Base-by-base conservation (phyloP, 768 basidiomycete genomes). In the Dacryopinax primogenitus region DNA sequence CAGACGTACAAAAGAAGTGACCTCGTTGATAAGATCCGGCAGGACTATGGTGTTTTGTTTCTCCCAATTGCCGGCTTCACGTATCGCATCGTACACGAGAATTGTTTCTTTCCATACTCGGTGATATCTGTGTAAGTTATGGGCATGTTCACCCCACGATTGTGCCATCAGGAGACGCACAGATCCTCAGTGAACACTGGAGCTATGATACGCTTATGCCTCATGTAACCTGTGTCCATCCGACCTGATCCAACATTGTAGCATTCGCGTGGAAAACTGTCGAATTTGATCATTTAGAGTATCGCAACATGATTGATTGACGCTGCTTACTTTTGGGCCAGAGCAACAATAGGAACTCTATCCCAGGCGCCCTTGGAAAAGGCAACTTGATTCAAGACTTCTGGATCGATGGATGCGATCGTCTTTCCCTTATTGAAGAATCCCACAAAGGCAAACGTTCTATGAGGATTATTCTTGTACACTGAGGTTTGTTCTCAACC, bases 141-240 rank as follows among this genome's bases (percentile, higher is more conserved):
- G 21, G 7, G 16, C 47, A 37, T 13, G 16, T 21, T 21, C 30
- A 62, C n/a, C n/a, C n/a, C n/a, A n/a, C n/a, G n/a, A n/a, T n/a
- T n/a, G n/a, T n/a, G n/a, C n/a, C n/a, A n/a, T 1, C 13, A 18
- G 65, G 33, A 15, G 13, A 6, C 75, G 67, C 45, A 80, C 78
- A 79, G 68, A 32, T 73, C 70, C 33, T 75, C 75, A 39, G 74
- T 77, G 68, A 82, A 82, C 3, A 79, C 77, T 44, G 80, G 79
- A 7, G 75, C 77, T 67, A 79, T 74, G 62, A 81, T 71, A 6
- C 78, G 73, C 11, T 80, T 72, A 67, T 82, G 81, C 51, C 76
- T 78, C 63, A 44, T 44, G 18, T 44, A 44, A 15, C 41, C 41
- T 6, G 41, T 44, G 18, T 44, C 41, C 4, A 44, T 6, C 7